Conservation (phyloP, 805 yeast genomes). For the Ogataea saltuana region DNA sequence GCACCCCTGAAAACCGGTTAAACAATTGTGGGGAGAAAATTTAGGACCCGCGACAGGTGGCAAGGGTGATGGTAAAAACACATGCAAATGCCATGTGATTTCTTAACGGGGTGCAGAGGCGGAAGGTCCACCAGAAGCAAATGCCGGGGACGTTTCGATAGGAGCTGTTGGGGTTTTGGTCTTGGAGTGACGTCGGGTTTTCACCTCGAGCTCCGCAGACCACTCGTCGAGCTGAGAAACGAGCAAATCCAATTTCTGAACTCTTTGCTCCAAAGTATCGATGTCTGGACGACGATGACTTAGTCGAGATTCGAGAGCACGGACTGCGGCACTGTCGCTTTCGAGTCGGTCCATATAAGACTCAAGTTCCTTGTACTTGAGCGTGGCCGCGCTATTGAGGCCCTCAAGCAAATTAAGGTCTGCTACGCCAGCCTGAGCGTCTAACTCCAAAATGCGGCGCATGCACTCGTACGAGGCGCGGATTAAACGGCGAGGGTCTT, state of each 20-base stretch:
- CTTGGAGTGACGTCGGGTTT: slow-evolving; percentile 27
- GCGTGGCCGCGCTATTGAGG: slow-evolving; percentile 57
- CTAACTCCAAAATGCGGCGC: slow-evolving; percentile 36
- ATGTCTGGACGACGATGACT: slow-evolving; percentile 21
- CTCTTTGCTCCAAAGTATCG: slow-evolving; percentile 35
- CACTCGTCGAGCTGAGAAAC: slow-evolving; percentile 62
- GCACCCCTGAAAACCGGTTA: not conserved
- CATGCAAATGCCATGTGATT: slow-evolving; percentile 9
- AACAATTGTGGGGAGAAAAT: not conserved
- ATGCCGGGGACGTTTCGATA: slow-evolving; percentile 9
- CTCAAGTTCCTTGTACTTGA: slow-evolving; percentile 51
- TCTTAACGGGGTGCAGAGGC: not conserved
- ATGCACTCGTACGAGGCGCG: slow-evolving; percentile 34
- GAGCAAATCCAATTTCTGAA: slow-evolving; percentile 45
- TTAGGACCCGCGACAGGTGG: slow-evolving; percentile 3
- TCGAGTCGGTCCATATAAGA: slow-evolving; percentile 35
- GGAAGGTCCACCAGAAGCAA: not conserved
- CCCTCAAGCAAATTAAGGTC: slow-evolving; percentile 53
- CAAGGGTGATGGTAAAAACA: too few species aligned
- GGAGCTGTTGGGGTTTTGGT: too few species aligned
- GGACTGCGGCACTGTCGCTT: slow-evolving; percentile 18
- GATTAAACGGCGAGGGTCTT: slow-evolving; percentile 28
- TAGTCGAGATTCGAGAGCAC: slow-evolving; percentile 10
- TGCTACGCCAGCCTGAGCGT: slow-evolving; percentile 36
- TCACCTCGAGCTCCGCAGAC: slow-evolving; percentile 55